Conservation (phyloP, 108 stramenopile species). For the Aurantiochytrium sp. region DNA sequence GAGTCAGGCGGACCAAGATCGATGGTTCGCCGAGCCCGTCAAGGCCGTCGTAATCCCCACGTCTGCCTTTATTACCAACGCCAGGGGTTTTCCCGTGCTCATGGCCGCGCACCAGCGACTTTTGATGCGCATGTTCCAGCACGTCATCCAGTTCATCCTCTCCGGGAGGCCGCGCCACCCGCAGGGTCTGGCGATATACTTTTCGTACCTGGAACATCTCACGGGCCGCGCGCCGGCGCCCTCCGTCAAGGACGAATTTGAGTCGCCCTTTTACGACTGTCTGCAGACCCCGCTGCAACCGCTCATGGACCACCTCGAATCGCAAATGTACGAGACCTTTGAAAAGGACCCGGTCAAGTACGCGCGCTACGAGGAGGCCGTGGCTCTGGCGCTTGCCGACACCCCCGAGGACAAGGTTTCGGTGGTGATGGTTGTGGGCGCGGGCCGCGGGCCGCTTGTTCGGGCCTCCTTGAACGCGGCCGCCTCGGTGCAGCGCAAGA, state of each 20-base stretch:
- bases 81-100: conserved; percentile 55
- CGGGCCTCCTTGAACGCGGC: conserved; percentile 62
- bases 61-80: conserved; percentile 49
- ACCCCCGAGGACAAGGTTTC: conserved; percentile 40
- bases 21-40: conserved; percentile 62
- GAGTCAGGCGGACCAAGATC: conserved; percentile 21
- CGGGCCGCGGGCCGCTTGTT: conserved; percentile 93
- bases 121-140: conserved; percentile 21
- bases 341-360: conserved; percentile 97
- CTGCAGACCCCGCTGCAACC: conserved; percentile 95
- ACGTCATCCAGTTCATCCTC: conserved; percentile 46
- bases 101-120: conserved; percentile 46
- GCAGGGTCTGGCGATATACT: conserved; percentile 54
- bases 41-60: conserved; percentile 50
- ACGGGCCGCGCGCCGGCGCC: conserved; percentile 52
- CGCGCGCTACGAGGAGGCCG: conserved; percentile 75
- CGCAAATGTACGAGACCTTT: conserved; percentile 91
- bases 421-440: conserved; percentile 85
- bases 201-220: conserved; percentile 84
- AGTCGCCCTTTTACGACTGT: conserved; percentile 76
- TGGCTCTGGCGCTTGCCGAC: conserved; percentile 41
- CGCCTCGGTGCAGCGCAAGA: conserved; percentile 50
- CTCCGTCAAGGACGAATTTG: conserved; percentile 66
- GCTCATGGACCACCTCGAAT: conserved; percentile 90
- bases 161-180: conserved; percentile 41